A percentile compares a stretch with the other conserved stretches of the same genome.
Evolutionary conservation across 2,329 filamentous ascomycete species (phyloP).

Genomic region (Hypocreales sp.): DNA sequence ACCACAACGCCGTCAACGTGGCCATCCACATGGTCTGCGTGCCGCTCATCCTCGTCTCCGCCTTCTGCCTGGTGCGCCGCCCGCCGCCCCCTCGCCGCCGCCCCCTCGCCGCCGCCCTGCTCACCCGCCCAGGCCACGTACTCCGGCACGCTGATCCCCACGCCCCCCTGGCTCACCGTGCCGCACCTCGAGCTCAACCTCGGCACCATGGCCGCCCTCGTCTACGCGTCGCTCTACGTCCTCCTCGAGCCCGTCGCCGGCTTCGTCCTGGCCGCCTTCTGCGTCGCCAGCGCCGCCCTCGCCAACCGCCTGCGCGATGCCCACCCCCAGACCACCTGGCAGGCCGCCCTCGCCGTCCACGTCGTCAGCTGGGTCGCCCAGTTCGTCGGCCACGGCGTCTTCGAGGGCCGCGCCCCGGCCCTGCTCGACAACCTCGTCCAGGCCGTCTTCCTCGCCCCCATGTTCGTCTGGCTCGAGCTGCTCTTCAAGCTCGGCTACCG

Average conservation of each 20-base stretch:
- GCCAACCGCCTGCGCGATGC: slow-evolving; percentile 59
- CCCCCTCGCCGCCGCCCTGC: too few species aligned
- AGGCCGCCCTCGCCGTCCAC: slow-evolving; percentile 50
- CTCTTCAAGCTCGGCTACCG: slow-evolving; percentile 86
- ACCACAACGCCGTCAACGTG: slow-evolving; percentile 63
- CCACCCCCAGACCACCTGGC: slow-evolving; percentile 30
- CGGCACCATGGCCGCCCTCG: slow-evolving; percentile 45
- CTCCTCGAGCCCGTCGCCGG: slow-evolving; percentile 91
- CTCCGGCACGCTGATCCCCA: slow-evolving; percentile 44
- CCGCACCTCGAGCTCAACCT: slow-evolving; percentile 53
- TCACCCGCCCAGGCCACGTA: slow-evolving; percentile 36
- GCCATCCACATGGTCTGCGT: slow-evolving; percentile 70
- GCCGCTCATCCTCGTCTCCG: slow-evolving; percentile 56
- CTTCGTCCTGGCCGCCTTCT: slow-evolving; percentile 56
- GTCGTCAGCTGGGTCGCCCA: slow-evolving; percentile 72
- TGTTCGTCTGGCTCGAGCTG: slow-evolving; percentile 94
- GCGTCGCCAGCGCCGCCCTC: slow-evolving; percentile 59
- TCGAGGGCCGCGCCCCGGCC: slow-evolving; percentile 77
- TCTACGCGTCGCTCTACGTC: slow-evolving; percentile 71
- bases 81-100: slow-evolving; percentile 3
- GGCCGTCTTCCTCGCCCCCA: slow-evolving; percentile 79
- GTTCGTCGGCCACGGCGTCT: slow-evolving; percentile 81
- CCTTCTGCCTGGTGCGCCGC: slow-evolving; percentile 51
- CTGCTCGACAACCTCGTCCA: slow-evolving; percentile 84
- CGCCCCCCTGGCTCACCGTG: slow-evolving; percentile 51